Evolutionary conservation across 192 early-diverging fungal species (phyloP).

Genomic region (Coemansia sp.): DNA sequence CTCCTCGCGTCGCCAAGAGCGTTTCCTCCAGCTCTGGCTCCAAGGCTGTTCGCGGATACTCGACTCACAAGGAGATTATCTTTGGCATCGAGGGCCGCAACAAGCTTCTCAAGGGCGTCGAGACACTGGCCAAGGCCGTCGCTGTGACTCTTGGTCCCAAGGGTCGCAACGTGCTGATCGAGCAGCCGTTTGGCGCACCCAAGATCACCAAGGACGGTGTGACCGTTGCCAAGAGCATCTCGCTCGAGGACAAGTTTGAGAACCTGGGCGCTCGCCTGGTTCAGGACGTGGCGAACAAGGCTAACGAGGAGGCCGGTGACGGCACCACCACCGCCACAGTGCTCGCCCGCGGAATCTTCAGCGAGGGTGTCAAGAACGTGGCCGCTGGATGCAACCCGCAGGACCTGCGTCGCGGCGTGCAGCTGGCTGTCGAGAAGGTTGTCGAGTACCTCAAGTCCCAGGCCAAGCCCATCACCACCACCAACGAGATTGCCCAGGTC

Average conservation of each 20-base stretch:
- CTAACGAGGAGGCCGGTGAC: slow-evolving; percentile 99
- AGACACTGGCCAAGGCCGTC: slow-evolving; percentile 95
- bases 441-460: slow-evolving; percentile 92
- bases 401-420: slow-evolving; percentile 94
- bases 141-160: slow-evolving; percentile 99
- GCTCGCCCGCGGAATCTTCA: slow-evolving; percentile 96
- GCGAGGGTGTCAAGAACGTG: slow-evolving; percentile 98
- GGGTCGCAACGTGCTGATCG: slow-evolving; percentile 98
- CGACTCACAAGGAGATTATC: slow-evolving; percentile 94
- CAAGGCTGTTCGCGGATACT: slow-evolving; percentile 61
- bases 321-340: slow-evolving; percentile 99
- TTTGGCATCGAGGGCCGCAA: slow-evolving; percentile 97
- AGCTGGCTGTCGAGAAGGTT: slow-evolving; percentile 90
- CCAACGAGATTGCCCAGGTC: slow-evolving; percentile 96
- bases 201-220: slow-evolving; percentile 99
- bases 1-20: slow-evolving; percentile 42
- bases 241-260: slow-evolving; percentile 97
- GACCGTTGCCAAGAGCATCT: slow-evolving; percentile 97
- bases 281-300: slow-evolving; percentile 99
- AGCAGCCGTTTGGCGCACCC: slow-evolving; percentile 95
- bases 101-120: slow-evolving; percentile 90
- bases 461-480: slow-evolving; percentile 90
- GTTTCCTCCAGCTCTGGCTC: slow-evolving; percentile 20
- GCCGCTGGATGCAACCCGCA: slow-evolving; percentile 99
- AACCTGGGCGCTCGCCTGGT: slow-evolving; percentile 97